Evolutionary conservation across 257 asterid genomes (phyloP).

Genomic region (Solanum ossicruentum): DNA sequence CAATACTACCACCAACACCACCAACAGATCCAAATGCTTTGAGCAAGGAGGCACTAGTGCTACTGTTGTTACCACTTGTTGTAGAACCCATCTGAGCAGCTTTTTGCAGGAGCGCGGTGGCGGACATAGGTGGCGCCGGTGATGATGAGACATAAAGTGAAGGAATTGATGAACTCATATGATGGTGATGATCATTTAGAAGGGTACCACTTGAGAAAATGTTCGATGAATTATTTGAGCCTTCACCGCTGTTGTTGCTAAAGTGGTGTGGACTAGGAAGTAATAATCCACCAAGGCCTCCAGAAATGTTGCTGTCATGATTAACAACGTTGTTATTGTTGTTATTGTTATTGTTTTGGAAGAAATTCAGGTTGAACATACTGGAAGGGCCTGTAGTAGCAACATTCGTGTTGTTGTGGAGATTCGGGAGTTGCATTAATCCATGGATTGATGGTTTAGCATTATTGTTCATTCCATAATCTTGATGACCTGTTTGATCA

Average conservation of each 20-base stretch:
- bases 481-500: constrained; percentile 12
- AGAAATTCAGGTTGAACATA: constrained; percentile 54
- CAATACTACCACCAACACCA: neutral
- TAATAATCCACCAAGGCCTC: constrained; percentile 10
- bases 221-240: neutral
- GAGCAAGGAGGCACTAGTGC: constrained; percentile 20
- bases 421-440: constrained; percentile 55
- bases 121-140: constrained; percentile 42
- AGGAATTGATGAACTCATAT: constrained; percentile 36
- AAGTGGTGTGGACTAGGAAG: neutral
- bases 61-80: constrained; percentile 5
- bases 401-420: constrained; percentile 13
- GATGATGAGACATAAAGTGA: constrained; percentile 41
- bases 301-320: neutral
- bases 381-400: neutral
- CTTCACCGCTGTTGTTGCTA: neutral
- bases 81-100: constrained; percentile 64
- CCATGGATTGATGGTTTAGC: constrained; percentile 32
- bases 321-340: neutral
- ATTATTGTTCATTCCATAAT: constrained; percentile 5
- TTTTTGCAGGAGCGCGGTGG: constrained; percentile 77
- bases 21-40: constrained; percentile 26
- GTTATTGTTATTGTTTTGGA: constrained; percentile 16
- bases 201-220: neutral
- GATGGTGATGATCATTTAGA: constrained; percentile 5